Conservation (phyloP, 1,284 basidiomycete species). For the Leccinum brunneo-olivaceum region DNA sequence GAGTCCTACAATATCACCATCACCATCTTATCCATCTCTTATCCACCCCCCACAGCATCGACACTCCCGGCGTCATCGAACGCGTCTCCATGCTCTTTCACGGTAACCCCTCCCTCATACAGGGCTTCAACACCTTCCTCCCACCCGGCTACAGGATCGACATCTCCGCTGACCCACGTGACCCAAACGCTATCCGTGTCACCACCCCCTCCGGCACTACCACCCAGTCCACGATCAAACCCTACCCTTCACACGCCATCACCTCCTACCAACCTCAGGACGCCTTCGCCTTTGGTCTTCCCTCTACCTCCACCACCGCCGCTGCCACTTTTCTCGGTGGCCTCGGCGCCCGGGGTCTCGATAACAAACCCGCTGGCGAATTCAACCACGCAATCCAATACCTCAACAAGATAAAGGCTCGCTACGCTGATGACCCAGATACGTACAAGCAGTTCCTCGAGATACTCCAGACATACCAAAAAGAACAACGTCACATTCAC, state of each 20-base stretch:
- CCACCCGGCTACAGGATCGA: conserved; percentile 97
- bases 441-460: conserved; percentile 99
- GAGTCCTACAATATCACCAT: conserved; percentile 29
- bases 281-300: conserved; percentile 34
- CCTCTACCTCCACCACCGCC: conserved; percentile 35
- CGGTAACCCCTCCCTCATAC: conserved; percentile 89
- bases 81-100: conserved; percentile 94
- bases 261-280: conserved; percentile 42
- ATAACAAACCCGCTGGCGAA: conserved; percentile 54
- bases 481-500: conserved; percentile 83
- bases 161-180: conserved; percentile 69
- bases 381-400: conserved; percentile 98
- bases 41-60: conserved; percentile 60
- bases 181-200: conserved; percentile 85
- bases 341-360: conserved; percentile 41
- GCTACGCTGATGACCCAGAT: conserved; percentile 87
- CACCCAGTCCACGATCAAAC: conserved; percentile 47
- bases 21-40: not conserved
- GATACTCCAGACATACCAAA: conserved; percentile 96
- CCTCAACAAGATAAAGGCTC: conserved; percentile 97
- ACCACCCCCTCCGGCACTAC: conserved; percentile 89
- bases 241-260: conserved; percentile 33
- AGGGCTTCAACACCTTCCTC: conserved; percentile 99
- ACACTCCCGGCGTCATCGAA: conserved; percentile 97
- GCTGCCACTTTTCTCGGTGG: conserved; percentile 58